These are phyloP conservation scores for Aspergillus steynii DNA, from an alignment of 495 filamentous ascomycete species.

Conservation along the genomic window DNA sequence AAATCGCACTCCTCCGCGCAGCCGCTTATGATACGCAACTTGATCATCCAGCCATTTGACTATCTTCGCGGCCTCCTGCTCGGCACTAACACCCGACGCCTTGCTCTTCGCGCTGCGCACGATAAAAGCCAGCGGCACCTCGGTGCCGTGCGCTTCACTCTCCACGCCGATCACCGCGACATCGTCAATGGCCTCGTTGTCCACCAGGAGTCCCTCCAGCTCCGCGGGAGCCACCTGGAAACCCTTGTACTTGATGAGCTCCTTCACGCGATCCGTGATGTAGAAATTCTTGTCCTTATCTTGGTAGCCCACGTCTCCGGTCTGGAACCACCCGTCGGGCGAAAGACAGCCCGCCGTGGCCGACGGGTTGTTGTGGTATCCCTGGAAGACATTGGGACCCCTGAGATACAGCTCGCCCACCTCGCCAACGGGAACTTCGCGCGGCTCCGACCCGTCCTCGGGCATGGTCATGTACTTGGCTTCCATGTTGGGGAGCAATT, in stretches of 20 bases:
- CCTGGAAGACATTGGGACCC: conserved; percentile 67
- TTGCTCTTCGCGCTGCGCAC: conserved; percentile 57
- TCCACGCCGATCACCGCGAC: conserved; percentile 84
- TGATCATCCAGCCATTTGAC: conserved; percentile 60
- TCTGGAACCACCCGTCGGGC: conserved; percentile 61
- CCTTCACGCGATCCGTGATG: conserved; percentile 86
- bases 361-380: conserved; percentile 71
- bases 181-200: conserved; percentile 74
- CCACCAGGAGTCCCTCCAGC: conserved; percentile 74
- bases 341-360: conserved; percentile 68
- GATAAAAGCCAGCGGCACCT: conserved; percentile 82
- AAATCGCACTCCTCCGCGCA: conserved; percentile 82
- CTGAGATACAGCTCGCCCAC: conserved; percentile 65
- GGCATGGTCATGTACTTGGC: conserved; percentile 73
- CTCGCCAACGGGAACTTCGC: conserved; percentile 58
- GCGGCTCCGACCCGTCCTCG: conserved; percentile 51
- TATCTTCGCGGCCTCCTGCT: conserved; percentile 62
- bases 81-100: conserved; percentile 48
- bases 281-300: conserved; percentile 61
- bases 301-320: conserved; percentile 65
- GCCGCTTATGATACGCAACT: conserved; percentile 70
- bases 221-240: conserved; percentile 90
- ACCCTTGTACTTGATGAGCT: conserved; percentile 87
- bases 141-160: conserved; percentile 66
- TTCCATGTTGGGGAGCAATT: conserved; percentile 75